Evolutionary conservation across 805 yeast genomes (phyloP).

Genomic region (Millerozyma acaciae): DNA sequence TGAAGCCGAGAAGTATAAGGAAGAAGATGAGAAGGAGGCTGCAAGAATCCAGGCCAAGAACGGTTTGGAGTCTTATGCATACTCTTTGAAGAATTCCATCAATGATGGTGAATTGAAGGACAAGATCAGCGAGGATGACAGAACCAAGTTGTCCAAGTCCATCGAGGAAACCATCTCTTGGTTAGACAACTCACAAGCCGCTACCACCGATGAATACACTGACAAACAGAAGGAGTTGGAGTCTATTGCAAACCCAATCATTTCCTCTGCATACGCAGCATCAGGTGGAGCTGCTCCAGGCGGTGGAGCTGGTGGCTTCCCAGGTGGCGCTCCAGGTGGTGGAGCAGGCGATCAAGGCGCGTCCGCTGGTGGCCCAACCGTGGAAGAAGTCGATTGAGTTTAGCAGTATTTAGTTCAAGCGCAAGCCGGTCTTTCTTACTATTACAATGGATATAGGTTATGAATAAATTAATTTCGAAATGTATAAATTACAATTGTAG

Average conservation of each 20-base stretch:
- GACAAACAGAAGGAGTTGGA: conserved; percentile 42
- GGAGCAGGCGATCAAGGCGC: conserved; percentile 22
- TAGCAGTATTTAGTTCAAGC: neutral
- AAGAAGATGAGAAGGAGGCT: conserved; percentile 81
- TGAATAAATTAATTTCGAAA: neutral
- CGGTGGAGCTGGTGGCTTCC: conserved; percentile 31
- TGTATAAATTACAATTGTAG: neutral
- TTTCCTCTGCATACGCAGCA: conserved; percentile 31
- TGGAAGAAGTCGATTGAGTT: conserved; percentile 37
- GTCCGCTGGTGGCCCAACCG: conserved; percentile 37
- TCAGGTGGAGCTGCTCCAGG: conserved; percentile 25
- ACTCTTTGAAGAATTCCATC: conserved; percentile 71
- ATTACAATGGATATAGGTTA: neutral
- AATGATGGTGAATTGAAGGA: conserved; percentile 42
- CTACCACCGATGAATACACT: conserved; percentile 37
- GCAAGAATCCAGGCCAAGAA: conserved; percentile 86
- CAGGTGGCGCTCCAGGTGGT: conserved; percentile 31
- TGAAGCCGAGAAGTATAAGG: conserved; percentile 93
- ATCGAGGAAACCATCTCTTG: conserved; percentile 39
- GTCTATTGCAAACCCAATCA: conserved; percentile 37
- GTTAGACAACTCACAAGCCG: conserved; percentile 38
- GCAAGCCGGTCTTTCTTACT: neutral
- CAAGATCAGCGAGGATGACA: conserved; percentile 38
- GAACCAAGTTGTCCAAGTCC: conserved; percentile 51
- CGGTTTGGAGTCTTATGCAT: conserved; percentile 83